A percentile compares a stretch with the other conserved stretches of the same genome.
Conservation (phyloP, 352 stramenopile species). For the Phytophthora tentaculata region DNA sequence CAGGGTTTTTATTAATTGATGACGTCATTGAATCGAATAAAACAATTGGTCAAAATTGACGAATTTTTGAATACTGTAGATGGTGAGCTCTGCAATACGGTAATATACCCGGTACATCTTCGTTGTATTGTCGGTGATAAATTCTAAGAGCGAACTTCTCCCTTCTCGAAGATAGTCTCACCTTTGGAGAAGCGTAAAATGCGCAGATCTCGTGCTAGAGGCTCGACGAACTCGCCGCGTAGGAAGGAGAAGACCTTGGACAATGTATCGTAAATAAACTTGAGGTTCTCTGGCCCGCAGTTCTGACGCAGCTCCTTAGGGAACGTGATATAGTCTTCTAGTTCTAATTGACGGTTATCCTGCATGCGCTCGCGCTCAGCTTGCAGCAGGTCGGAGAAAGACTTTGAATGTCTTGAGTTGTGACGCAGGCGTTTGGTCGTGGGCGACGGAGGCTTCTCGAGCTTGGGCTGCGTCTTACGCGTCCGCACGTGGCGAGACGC, state of each 20-base stretch:
- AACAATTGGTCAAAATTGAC: too few species aligned
- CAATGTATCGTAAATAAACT: conserved; percentile 81
- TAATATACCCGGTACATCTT: too few species aligned
- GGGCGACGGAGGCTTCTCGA: conserved; percentile 59
- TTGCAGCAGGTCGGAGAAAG: conserved; percentile 71
- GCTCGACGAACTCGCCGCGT: conserved; percentile 67
- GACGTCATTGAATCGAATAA: too few species aligned
- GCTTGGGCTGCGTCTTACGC: conserved; percentile 44
- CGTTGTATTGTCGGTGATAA: too few species aligned
- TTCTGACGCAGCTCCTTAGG: conserved; percentile 61
- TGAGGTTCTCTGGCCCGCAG: conserved; percentile 75
- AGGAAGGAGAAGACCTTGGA: conserved; percentile 86
- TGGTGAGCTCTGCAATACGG: too few species aligned
- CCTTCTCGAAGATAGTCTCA: conserved; percentile 63
- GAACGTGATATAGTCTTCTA: conserved; percentile 73
- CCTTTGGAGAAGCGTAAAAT: conserved; percentile 57
- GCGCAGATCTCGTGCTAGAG: conserved; percentile 61
- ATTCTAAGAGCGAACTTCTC: too few species aligned
- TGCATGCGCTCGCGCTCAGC: conserved; percentile 67
- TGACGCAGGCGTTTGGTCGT: conserved; percentile 78
- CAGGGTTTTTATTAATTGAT: too few species aligned
- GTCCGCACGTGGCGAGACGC: conserved; percentile 80
- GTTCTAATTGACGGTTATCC: conserved; percentile 65
- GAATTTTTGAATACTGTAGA: too few species aligned
- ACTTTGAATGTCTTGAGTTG: conserved; percentile 66